A percentile compares a stretch with the other conserved stretches of the same genome.
Evolutionary conservation across 176 grass and related monocot species (phyloP).

Genomic region (Hyparrhenia diplandra): DNA sequence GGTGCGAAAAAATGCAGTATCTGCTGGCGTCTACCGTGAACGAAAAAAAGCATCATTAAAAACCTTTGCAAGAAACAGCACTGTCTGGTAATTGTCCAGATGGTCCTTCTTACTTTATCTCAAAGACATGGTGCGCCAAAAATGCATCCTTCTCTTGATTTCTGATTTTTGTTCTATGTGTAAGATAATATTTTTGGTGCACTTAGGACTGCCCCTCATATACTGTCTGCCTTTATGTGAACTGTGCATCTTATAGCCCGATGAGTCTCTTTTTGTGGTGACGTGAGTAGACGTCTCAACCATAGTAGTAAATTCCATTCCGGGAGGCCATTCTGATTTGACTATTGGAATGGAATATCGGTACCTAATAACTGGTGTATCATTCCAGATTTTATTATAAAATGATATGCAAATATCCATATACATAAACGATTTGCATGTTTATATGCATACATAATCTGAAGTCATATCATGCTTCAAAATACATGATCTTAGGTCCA

Average conservation of each 20-base stretch:
- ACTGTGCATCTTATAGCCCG: conserved; percentile 4
- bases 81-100: conserved; percentile 67
- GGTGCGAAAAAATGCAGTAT: conserved; percentile 80
- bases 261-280: not conserved
- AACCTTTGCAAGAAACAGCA: conserved; percentile 76
- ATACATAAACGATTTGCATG: not conserved
- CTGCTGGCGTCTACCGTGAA: conserved; percentile 83
- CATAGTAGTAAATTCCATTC: not conserved
- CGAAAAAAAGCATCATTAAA: conserved; percentile 85
- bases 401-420: not conserved
- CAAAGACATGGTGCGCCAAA: conserved; percentile 69
- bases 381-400: not conserved
- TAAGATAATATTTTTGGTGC: not conserved
- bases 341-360: not conserved
- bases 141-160: conserved; percentile 20
- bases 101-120: conserved; percentile 72
- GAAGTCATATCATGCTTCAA: not conserved
- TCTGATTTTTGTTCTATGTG: not conserved
- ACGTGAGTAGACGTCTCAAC: not conserved
- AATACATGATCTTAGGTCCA: not conserved
- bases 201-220: not conserved
- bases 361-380: not conserved
- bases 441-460: not conserved
- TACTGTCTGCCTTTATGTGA: conserved; percentile 6
- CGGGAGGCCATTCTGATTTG: not conserved